Conservation (phyloP, 768 basidiomycete species). For the Mycena olivaceomarginata region DNA sequence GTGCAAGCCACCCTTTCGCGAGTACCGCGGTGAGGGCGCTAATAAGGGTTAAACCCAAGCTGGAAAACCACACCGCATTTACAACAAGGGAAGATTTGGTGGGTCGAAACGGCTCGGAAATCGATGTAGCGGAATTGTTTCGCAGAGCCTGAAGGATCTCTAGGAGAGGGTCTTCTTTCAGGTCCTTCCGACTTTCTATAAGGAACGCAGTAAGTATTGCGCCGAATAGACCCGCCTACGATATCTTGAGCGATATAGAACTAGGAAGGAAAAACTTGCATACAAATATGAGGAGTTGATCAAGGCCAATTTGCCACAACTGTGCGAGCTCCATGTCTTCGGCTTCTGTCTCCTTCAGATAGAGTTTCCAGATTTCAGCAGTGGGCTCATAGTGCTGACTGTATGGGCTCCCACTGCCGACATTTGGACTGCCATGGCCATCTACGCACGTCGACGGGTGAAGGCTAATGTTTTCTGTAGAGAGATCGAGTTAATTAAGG, state of each 20-base stretch:
- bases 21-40: not conserved
- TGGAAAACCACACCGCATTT: not conserved
- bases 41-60: not conserved
- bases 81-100: not conserved
- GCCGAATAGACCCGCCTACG: not conserved
- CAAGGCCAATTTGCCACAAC: not conserved
- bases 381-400: not conserved
- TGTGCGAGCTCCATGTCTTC: not conserved
- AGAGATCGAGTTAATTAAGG: not conserved
- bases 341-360: not conserved
- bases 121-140: not conserved
- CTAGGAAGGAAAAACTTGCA: not conserved
- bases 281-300: not conserved
- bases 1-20: not conserved
- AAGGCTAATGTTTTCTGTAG: not conserved
- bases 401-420: not conserved
- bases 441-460: not conserved
- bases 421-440: constrained; percentile 1
- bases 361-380: not conserved
- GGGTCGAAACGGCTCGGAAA: not conserved
- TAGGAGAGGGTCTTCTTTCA: not conserved
- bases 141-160: not conserved
- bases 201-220: not conserved
- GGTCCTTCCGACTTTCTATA: not conserved
- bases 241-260: not conserved